These are phyloP conservation scores for Obba rivulosa DNA, from an alignment of 768 basidiomycete genomes.

Conservation along the genomic window DNA sequence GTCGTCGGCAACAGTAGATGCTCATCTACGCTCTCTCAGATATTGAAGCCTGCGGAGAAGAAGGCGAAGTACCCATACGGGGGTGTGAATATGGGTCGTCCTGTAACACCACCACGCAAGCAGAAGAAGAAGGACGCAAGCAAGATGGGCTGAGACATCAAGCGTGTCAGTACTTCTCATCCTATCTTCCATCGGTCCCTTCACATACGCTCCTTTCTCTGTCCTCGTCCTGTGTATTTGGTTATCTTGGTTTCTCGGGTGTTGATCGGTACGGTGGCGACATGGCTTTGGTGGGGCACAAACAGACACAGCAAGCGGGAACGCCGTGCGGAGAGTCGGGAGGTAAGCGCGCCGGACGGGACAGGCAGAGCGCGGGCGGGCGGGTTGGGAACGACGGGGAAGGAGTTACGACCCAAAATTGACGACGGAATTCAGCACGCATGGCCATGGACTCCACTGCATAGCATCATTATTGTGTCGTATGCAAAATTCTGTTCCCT, in stretches of 20 bases:
- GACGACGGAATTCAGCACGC: background rate
- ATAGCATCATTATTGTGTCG: background rate
- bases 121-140: constrained; percentile 89
- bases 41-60: constrained; percentile 98
- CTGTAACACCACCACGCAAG: constrained; percentile 94
- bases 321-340: background rate
- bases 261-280: background rate
- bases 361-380: background rate
- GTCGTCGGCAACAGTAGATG: too few relatives aligned
- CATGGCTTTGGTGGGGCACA: background rate
- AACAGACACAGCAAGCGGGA: background rate
- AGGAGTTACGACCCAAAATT: background rate
- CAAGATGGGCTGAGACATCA: constrained; percentile 42
- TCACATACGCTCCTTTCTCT: constrained; percentile 12
- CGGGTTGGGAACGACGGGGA: background rate
- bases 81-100: constrained; percentile 80
- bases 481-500: background rate
- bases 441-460: background rate
- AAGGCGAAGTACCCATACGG: constrained; percentile 91
- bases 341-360: background rate
- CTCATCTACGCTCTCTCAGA: constrained; percentile 43
- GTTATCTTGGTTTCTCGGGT: constrained; percentile 5
- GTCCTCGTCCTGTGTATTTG: constrained; percentile 12
- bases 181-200: background rate
- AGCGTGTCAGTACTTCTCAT: constrained; percentile 21